Conservation (phyloP, 2,329 filamentous ascomycete genomes). For the Madurella mycetomatis region DNA sequence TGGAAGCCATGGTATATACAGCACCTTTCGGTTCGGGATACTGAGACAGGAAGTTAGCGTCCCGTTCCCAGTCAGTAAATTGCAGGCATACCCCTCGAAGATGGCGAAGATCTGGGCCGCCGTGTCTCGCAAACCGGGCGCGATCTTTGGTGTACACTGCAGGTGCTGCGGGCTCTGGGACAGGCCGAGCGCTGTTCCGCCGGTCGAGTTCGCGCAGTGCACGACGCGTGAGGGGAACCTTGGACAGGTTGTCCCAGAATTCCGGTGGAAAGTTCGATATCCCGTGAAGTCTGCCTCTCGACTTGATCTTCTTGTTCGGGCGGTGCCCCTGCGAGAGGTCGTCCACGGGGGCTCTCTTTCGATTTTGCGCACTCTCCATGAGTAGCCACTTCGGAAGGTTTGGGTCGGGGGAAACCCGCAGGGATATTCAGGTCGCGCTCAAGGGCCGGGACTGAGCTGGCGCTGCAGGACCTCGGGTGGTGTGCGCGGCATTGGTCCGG, state of each 20-base stretch:
- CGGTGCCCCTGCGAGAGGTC: constrained; percentile 4
- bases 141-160: constrained; percentile 16
- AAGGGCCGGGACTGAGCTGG: neutral
- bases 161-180: constrained; percentile 7
- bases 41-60: constrained; percentile 14
- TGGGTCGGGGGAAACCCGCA: neutral
- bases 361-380: constrained; percentile 1
- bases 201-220: constrained; percentile 22
- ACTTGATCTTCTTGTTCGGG: constrained; percentile 6
- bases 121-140: constrained; percentile 29
- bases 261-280: constrained; percentile 7
- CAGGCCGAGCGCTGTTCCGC: constrained; percentile 15
- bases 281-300: neutral
- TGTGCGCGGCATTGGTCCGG: no score
- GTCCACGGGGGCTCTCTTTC: constrained; percentile 17
- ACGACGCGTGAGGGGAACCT: constrained; percentile 15
- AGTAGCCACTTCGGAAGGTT: neutral
- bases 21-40: constrained; percentile 21
- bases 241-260: constrained; percentile 18
- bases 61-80: constrained; percentile 10
- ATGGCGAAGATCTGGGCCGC: constrained; percentile 34
- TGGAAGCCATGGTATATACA: constrained; percentile 22
- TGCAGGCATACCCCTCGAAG: constrained; percentile 30
- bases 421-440: neutral
- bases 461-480: no score